Percentiles rank a stretch among this genome's conserved stretches.
Evolutionary conservation across 169 alveolate species (phyloP).

Genomic region (Theileria parva): DNA sequence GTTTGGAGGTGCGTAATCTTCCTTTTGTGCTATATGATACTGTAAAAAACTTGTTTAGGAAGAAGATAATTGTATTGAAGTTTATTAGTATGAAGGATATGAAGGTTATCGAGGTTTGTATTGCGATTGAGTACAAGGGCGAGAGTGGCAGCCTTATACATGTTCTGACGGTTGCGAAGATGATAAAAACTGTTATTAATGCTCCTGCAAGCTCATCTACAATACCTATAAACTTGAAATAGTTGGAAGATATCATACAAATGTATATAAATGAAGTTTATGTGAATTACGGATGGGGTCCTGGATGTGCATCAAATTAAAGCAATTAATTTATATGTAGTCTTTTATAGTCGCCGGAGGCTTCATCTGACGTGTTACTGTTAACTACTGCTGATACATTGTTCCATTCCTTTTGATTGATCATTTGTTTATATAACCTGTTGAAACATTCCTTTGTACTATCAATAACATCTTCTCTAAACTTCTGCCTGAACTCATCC

Average conservation of each 20-base stretch:
- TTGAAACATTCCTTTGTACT: conserved; percentile 53
- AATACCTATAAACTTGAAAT: not conserved
- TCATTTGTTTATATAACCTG: conserved; percentile 19
- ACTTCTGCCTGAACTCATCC: conserved; percentile 38
- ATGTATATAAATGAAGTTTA: not conserved
- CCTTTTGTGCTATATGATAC: conserved; percentile 1
- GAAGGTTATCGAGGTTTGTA: conserved; percentile 19
- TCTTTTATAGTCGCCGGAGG: conserved; percentile 21
- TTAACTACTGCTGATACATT: conserved; percentile 58
- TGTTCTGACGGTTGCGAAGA: conserved; percentile 39
- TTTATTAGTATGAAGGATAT: conserved; percentile 42
- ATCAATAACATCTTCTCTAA: conserved; percentile 45
- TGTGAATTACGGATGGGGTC: conserved; percentile 13
- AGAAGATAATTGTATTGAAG: conserved; percentile 13
- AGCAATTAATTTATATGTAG: not conserved
- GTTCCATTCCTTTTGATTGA: conserved; percentile 36
- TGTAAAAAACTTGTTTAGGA: conserved; percentile 1
- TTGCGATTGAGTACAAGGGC: conserved; percentile 46
- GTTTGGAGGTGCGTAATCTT: not conserved
- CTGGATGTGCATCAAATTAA: conserved; percentile 1
- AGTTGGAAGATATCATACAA: conserved; percentile 9
- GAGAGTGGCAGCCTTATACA: conserved; percentile 48
- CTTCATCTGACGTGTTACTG: conserved; percentile 39
- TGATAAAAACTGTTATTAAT: conserved; percentile 20
- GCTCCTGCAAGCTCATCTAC: conserved; percentile 33